phyloP scores from a whole-genome alignment of 495 filamentous ascomycete genomes.

The Arthonia radiata region DNA sequence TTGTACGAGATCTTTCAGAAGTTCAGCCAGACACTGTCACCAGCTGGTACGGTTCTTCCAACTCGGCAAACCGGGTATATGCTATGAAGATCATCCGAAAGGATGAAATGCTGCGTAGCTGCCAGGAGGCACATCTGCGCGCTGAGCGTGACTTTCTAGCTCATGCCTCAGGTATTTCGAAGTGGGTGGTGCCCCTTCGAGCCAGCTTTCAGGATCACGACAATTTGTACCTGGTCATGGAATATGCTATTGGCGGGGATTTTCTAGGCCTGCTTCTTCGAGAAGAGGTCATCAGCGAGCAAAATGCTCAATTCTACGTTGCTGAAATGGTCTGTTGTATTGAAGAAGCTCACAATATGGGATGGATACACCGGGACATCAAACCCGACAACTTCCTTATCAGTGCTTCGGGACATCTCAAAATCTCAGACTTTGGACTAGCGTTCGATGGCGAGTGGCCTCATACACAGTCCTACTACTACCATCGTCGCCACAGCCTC shows the following conservation, averaged over 20 bases:
- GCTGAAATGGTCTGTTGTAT: constrained; percentile 91
- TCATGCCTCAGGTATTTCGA: constrained; percentile 43
- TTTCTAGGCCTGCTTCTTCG: constrained; percentile 70
- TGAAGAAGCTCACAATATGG: constrained; percentile 68
- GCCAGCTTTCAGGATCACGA: constrained; percentile 68
- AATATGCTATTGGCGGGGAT: constrained; percentile 91
- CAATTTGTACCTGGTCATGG: constrained; percentile 82
- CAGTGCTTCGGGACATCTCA: constrained; percentile 64
- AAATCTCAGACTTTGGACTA: constrained; percentile 86
- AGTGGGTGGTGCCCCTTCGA: constrained; percentile 73
- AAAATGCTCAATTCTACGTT: constrained; percentile 58
- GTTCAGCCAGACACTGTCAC: not conserved
- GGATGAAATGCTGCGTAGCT: constrained; percentile 64
- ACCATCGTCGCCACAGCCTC: constrained; percentile 53
- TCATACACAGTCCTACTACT: constrained; percentile 67
- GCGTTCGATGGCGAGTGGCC: constrained; percentile 90
- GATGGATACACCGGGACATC: constrained; percentile 83
- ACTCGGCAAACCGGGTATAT: constrained; percentile 33
- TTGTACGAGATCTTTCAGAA: constrained; percentile 38
- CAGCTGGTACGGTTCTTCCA: not conserved
- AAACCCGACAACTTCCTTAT: constrained; percentile 96
- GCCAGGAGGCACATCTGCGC: constrained; percentile 76
- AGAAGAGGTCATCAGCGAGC: constrained; percentile 53
- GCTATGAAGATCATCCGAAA: constrained; percentile 96
- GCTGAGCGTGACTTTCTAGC: constrained; percentile 85